A percentile compares a stretch with the other conserved stretches of the same genome.
phyloP scores from a whole-genome alignment of 305 asterid species.

The Fraxinus floribunda region DNA sequence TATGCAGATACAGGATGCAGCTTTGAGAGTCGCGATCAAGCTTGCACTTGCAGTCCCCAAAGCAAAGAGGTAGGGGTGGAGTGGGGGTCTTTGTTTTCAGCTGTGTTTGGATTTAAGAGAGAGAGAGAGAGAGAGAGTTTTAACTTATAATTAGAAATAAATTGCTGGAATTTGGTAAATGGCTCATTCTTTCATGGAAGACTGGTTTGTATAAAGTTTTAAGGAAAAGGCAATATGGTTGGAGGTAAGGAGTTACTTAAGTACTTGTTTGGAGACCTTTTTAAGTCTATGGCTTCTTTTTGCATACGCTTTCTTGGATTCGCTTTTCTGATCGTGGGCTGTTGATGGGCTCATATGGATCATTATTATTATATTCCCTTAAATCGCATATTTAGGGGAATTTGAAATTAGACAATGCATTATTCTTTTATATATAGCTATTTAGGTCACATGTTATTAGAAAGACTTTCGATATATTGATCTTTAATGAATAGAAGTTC shows the following conservation, averaged over 20 bases:
- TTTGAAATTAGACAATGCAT: no score
- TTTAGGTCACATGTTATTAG: neutral
- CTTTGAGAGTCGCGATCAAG: constrained; percentile 62
- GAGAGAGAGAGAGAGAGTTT: neutral
- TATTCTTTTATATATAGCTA: no score
- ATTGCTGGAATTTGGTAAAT: neutral
- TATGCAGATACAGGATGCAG: constrained; percentile 40
- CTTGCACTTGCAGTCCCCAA: constrained; percentile 59
- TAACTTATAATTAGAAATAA: neutral
- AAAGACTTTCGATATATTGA: neutral
- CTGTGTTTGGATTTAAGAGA: neutral
- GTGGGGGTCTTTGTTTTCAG: neutral
- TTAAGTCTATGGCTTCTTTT: constrained; percentile 12
- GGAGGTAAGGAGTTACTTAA: constrained; percentile 26
- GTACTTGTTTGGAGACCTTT: constrained; percentile 34
- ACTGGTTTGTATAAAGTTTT: constrained; percentile 17
- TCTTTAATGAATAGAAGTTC: neutral
- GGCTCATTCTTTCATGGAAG: constrained; percentile 22
- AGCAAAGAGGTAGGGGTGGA: constrained; percentile 32
- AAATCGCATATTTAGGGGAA: neutral
- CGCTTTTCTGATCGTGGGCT: constrained; percentile 44
- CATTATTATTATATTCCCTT: neutral
- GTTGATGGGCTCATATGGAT: constrained; percentile 26
- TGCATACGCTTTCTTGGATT: constrained; percentile 37
- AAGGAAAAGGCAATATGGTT: constrained; percentile 37